Conservation (phyloP, 306 rosid genomes). For the Mucuna pruriens region DNA sequence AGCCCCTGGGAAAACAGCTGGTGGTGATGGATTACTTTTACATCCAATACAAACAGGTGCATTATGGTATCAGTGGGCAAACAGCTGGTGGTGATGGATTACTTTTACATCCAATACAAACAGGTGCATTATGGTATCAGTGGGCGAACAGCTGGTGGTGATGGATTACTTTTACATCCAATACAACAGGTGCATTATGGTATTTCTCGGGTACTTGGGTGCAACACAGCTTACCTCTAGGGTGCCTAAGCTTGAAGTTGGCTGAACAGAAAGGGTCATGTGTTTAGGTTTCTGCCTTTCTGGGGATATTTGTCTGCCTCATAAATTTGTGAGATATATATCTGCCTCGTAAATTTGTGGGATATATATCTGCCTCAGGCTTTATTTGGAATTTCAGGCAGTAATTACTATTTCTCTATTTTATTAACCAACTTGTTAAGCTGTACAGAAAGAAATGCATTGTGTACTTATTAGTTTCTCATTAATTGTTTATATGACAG, state of each 20-base stretch:
- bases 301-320: constrained; percentile 12
- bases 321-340: constrained; percentile 9
- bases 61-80: background rate
- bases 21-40: background rate
- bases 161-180: background rate
- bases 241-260: constrained; percentile 21
- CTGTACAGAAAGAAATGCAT: constrained; percentile 14
- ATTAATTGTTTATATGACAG: constrained; percentile 27
- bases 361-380: constrained; percentile 14
- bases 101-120: background rate
- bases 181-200: background rate
- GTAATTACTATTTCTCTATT: constrained; percentile 4
- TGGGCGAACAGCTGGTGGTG: background rate
- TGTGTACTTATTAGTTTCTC: constrained; percentile 19
- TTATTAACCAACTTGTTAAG: constrained; percentile 14
- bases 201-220: background rate
- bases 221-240: constrained; percentile 13
- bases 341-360: background rate
- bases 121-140: background rate
- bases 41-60: background rate
- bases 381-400: constrained; percentile 20
- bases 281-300: constrained; percentile 12
- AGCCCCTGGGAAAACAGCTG: background rate
- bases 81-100: no score
- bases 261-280: constrained; percentile 14